Evolutionary conservation across 129 eudicot species (phyloP).

Genomic region (Scalesia atractyloides): DNA sequence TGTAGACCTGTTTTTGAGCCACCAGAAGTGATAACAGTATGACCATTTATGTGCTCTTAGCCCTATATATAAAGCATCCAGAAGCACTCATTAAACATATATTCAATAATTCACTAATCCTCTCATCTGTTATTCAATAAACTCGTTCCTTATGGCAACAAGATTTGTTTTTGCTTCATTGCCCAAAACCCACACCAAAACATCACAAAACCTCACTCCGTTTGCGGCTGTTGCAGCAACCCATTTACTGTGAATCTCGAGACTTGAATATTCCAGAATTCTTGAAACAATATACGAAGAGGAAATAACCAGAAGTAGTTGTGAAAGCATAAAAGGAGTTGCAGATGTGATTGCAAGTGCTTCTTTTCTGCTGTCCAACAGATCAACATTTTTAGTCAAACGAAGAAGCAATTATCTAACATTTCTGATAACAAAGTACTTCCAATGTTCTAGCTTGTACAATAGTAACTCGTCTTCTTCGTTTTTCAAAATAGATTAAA

Average conservation of each 20-base stretch:
- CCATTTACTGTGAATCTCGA: slow-evolving; percentile 7
- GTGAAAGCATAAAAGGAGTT: slow-evolving; percentile 16
- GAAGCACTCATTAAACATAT: slow-evolving; percentile 12
- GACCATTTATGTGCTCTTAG: neutral
- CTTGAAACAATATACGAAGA: slow-evolving; percentile 34
- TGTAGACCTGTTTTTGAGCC: slow-evolving; percentile 13
- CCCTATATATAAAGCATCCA: slow-evolving; percentile 14
- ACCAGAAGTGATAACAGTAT: slow-evolving; percentile 1
- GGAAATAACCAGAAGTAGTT: neutral
- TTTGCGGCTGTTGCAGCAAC: slow-evolving; percentile 33
- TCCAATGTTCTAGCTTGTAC: slow-evolving; percentile 3
- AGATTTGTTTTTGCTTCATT: slow-evolving; percentile 26
- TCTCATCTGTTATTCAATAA: neutral
- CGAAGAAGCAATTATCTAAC: slow-evolving; percentile 18
- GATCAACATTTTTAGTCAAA: slow-evolving; percentile 19
- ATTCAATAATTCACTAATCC: neutral
- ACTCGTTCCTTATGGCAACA: slow-evolving; percentile 28
- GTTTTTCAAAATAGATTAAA: no score
- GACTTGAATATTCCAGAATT: slow-evolving; percentile 9
- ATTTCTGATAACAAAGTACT: neutral
- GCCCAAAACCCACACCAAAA: slow-evolving; percentile 28
- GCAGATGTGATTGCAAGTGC: slow-evolving; percentile 24
- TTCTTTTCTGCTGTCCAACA: slow-evolving; percentile 19
- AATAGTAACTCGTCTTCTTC: no score
- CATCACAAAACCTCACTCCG: slow-evolving; percentile 26